Evolutionary conservation across 192 early-diverging fungal species (phyloP).

Genomic region (Rhizophagus clarus): DNA sequence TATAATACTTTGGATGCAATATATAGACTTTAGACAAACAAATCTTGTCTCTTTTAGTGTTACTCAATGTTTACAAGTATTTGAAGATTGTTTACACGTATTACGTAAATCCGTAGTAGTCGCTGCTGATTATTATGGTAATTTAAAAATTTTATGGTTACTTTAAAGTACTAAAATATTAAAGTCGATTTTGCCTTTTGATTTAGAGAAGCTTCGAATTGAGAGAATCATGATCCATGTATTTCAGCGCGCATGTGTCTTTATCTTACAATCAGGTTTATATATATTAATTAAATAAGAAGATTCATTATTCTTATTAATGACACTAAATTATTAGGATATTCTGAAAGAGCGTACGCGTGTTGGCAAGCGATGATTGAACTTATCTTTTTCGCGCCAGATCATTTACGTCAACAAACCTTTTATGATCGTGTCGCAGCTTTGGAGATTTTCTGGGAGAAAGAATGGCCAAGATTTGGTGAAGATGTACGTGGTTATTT

Average conservation of each 20-base stretch:
- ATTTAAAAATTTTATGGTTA: background rate
- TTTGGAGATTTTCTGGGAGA: constrained; percentile 57
- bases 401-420: constrained; percentile 34
- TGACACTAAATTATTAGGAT: constrained; percentile 39
- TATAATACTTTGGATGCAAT: constrained; percentile 56
- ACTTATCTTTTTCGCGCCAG: constrained; percentile 47
- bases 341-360: constrained; percentile 50
- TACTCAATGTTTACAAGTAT: constrained; percentile 35
- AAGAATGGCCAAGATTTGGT: constrained; percentile 55
- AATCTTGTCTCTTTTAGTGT: constrained; percentile 56
- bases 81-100: constrained; percentile 47
- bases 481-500: constrained; percentile 39
- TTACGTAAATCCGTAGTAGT: constrained; percentile 33
- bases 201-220: constrained; percentile 32
- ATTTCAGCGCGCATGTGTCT: constrained; percentile 47
- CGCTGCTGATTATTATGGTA: constrained; percentile 4
- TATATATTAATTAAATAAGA: background rate
- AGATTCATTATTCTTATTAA: background rate
- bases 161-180: background rate
- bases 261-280: constrained; percentile 57
- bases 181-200: background rate
- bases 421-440: constrained; percentile 42
- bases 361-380: constrained; percentile 57
- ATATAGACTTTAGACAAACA: constrained; percentile 57
- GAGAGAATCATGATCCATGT: constrained; percentile 58